Percentiles rank a stretch among this genome's conserved stretches.
phyloP scores from a whole-genome alignment of 2,329 filamentous ascomycete genomes.

The Aschersonia sp. region DNA sequence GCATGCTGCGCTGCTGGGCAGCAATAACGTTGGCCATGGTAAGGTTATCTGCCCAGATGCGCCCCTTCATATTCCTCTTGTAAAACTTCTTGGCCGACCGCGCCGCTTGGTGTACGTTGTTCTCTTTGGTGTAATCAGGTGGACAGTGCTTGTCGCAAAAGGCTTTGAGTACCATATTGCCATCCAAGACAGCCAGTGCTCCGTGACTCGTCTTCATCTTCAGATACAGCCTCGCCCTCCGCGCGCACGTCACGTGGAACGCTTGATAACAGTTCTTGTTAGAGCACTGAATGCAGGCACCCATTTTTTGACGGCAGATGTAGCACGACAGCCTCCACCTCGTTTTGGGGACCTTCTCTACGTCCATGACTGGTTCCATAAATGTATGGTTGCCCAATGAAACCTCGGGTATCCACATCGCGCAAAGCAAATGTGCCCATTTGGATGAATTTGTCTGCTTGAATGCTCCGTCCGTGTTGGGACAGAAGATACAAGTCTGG shows the following conservation, averaged over 20 bases:
- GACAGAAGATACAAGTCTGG: constrained; percentile 92
- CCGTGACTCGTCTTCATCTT: constrained; percentile 94
- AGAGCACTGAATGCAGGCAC: constrained; percentile 93
- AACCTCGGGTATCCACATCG: constrained; percentile 97
- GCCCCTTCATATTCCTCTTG: constrained; percentile 73
- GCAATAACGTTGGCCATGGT: constrained; percentile 67
- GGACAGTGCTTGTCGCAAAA: constrained; percentile 95
- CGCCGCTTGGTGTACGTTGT: constrained; percentile 67
- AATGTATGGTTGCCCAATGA: constrained; percentile 91
- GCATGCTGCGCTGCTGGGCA: constrained; percentile 50
- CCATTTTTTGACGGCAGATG: constrained; percentile 95
- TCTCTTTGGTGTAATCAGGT: constrained; percentile 72
- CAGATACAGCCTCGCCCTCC: constrained; percentile 72
- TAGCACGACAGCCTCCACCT: constrained; percentile 92
- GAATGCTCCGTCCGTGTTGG: constrained; percentile 93
- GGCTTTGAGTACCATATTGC: constrained; percentile 74
- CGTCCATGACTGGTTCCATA: constrained; percentile 96
- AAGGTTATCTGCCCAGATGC: constrained; percentile 86
- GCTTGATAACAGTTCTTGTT: constrained; percentile 96
- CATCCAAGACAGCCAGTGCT: constrained; percentile 59
- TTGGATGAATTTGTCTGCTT: constrained; percentile 94
- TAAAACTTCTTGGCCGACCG: constrained; percentile 80
- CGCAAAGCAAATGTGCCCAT: constrained; percentile 92
- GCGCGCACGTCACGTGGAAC: constrained; percentile 92
- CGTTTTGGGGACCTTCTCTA: constrained; percentile 91